Base-by-base conservation (phyloP, 169 alveolate species). In the Cryptosporidium felis region DNA sequence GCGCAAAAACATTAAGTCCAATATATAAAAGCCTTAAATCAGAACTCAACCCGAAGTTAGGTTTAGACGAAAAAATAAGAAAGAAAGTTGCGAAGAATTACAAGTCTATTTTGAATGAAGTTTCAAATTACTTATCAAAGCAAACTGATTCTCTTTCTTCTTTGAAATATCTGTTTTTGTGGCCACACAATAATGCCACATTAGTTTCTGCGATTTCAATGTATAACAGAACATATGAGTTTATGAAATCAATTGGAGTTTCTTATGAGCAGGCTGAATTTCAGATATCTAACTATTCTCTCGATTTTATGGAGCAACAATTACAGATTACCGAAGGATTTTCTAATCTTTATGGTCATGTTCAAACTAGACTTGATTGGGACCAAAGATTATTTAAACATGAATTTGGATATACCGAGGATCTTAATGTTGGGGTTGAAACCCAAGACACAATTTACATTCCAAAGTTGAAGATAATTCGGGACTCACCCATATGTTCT, bases 151-250 rank as follows among this genome's bases (percentile, higher is more conserved):
- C 58, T 30, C 45, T 74, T 6, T 36, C 59, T 23, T 74, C 85
- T 12, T 34, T 74, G 14, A 74, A 74, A 40, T 21, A 49, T 16
- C 21, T 53, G 28, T 74, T 53, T 74, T 49, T 74, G 40, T 74
- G 85, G 85, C 85, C 85, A 32, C 85, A 41, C 14, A 74, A 53
- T 36, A 74, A 53, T 21, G 85, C 67, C 2, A 53, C 85, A 5
- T 18, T 74, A 74, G 14, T 18, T 6, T 53, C 74, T 21, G 85
- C 85, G 28, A 12, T 74, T 2, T 74, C 85, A 36, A 74, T 74
- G 59, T 74, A 38, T 38, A 74, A 53, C 21, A 44, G 85, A n/a
- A 74, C 85, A n/a, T 47, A 12, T 23, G 63, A 65, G 14, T 32
- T 65, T 28, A 14, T 65, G 16, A 65, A 46, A 5, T 62, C 80